Percentiles rank a stretch among this genome's conserved stretches.
phyloP scores from a whole-genome alignment of 1,284 basidiomycete genomes.

The Cryptococcus hybrid region DNA sequence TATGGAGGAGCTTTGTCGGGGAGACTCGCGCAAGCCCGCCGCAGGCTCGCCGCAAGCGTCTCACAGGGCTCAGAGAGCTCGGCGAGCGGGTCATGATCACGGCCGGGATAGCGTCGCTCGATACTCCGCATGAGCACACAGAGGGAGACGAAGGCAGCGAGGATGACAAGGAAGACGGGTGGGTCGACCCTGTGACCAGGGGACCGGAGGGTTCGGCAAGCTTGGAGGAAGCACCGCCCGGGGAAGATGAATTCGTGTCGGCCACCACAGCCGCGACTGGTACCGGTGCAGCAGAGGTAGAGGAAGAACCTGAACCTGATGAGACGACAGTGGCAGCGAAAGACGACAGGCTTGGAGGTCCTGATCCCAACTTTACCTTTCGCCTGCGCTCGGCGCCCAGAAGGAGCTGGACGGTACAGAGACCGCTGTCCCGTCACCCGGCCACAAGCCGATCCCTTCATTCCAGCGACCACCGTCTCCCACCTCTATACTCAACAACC shows the following conservation, averaged over 20 bases:
- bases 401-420: background rate
- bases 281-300: background rate
- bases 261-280: background rate
- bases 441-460: background rate
- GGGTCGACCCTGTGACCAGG: constrained; percentile 46
- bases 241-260: constrained; percentile 25
- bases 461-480: constrained; percentile 7
- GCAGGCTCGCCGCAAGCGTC: constrained; percentile 3
- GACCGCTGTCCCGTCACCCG: background rate
- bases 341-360: background rate
- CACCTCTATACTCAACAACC: constrained; percentile 28
- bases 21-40: constrained; percentile 40
- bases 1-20: constrained; percentile 45
- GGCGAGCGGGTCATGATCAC: constrained; percentile 15
- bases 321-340: background rate
- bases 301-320: background rate
- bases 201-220: constrained; percentile 23
- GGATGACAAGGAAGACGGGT: constrained; percentile 14
- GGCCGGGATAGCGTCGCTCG: constrained; percentile 8
- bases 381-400: constrained; percentile 29
- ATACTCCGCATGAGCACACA: constrained; percentile 3
- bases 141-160: constrained; percentile 16
- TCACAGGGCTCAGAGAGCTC: constrained; percentile 12
- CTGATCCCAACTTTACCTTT: constrained; percentile 28
- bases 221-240: constrained; percentile 10